Evolutionary conservation across 495 filamentous ascomycete species (phyloP).

Genomic region (Annulohypoxylon moriforme): DNA sequence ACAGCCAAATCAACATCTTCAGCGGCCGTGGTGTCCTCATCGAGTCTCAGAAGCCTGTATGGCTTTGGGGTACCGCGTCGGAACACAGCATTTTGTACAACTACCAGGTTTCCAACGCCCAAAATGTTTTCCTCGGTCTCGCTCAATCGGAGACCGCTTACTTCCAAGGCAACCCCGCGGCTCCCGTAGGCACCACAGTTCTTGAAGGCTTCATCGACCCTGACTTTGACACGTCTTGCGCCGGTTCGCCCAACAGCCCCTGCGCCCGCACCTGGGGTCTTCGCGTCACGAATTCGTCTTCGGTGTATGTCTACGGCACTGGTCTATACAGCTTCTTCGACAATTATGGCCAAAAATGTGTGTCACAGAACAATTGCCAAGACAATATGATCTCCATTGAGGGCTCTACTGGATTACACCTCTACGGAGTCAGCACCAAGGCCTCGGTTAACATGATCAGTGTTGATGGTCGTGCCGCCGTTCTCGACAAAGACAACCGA

Average conservation of each 20-base stretch:
- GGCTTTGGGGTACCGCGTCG: slow-evolving; percentile 81
- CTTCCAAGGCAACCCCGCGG: slow-evolving; percentile 86
- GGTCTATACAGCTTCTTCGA: slow-evolving; percentile 90
- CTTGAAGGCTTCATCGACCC: slow-evolving; percentile 78
- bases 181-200: slow-evolving; percentile 72
- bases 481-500: slow-evolving; percentile 71
- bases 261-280: slow-evolving; percentile 89
- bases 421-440: slow-evolving; percentile 89
- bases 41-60: slow-evolving; percentile 72
- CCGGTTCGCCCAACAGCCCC: slow-evolving; percentile 66
- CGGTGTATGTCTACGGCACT: slow-evolving; percentile 79
- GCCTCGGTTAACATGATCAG: slow-evolving; percentile 88
- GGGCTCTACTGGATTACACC: slow-evolving; percentile 67
- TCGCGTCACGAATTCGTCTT: slow-evolving; percentile 74
- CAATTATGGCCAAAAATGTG: slow-evolving; percentile 83
- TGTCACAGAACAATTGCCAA: slow-evolving; percentile 82
- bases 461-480: slow-evolving; percentile 63
- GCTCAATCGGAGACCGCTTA: slow-evolving; percentile 96
- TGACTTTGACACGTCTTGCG: slow-evolving; percentile 72
- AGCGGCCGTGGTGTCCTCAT: slow-evolving; percentile 88
- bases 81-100: slow-evolving; percentile 92
- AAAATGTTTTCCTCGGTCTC: slow-evolving; percentile 84
- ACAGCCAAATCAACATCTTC: slow-evolving; percentile 89
- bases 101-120: slow-evolving; percentile 83
- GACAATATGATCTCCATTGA: slow-evolving; percentile 88